These are phyloP conservation scores for Arthrobotrys musiformis DNA, from an alignment of 2,329 filamentous ascomycete genomes.

Conservation along the genomic window DNA sequence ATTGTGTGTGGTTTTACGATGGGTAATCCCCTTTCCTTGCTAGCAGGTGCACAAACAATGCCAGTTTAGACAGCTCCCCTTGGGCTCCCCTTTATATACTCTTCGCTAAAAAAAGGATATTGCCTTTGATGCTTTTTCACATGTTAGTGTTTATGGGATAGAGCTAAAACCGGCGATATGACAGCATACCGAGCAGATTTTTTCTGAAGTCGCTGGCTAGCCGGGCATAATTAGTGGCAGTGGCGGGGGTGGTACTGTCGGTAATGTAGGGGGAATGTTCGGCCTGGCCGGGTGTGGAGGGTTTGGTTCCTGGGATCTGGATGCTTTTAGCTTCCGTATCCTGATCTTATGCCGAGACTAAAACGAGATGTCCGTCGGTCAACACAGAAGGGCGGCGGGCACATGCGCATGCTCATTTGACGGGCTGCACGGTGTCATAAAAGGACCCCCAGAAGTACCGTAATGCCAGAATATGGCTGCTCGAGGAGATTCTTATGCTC, in stretches of 20 bases:
- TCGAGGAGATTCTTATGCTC: too few species aligned
- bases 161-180: constrained; percentile 19
- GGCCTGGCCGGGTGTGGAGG: constrained; percentile 13
- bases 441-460: neutral
- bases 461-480: neutral
- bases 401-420: neutral
- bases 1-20: constrained; percentile 37
- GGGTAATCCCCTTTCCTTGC: constrained; percentile 15
- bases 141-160: constrained; percentile 27
- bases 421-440: neutral
- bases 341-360: constrained; percentile 44
- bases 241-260: neutral
- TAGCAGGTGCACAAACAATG: neutral
- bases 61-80: neutral
- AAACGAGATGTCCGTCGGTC: constrained; percentile 8
- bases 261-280: neutral
- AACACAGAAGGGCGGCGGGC: neutral
- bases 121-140: constrained; percentile 35
- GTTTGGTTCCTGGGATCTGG: constrained; percentile 21
- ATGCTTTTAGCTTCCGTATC: constrained; percentile 39
- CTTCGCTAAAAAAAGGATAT: neutral
- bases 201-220: neutral
- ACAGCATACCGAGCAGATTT: constrained; percentile 43
- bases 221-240: constrained; percentile 19
- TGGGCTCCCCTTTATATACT: constrained; percentile 12